Evolutionary conservation across 108 stramenopile genomes (phyloP).

Genomic region (Skeletonema marinoi): DNA sequence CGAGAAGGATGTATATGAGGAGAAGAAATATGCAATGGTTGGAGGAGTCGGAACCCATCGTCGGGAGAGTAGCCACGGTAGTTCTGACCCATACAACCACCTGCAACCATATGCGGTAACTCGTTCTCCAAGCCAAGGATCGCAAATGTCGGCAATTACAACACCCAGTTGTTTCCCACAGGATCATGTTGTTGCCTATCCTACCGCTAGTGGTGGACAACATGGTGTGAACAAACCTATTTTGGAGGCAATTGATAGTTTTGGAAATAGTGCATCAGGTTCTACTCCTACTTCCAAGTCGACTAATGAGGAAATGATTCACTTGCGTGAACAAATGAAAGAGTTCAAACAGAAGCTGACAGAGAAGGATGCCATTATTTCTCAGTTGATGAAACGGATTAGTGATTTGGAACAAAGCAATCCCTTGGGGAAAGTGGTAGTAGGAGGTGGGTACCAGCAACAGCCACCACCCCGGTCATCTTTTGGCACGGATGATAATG

Average conservation of each 20-base stretch:
- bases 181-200: constrained; percentile 1
- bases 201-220: not conserved
- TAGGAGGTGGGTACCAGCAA: not conserved
- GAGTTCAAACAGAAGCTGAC: constrained; percentile 27
- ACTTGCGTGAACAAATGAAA: constrained; percentile 25
- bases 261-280: not conserved
- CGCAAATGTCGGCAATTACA: constrained; percentile 31
- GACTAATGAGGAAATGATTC: constrained; percentile 12
- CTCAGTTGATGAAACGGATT: constrained; percentile 44
- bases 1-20: not conserved
- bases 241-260: not conserved
- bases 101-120: constrained; percentile 17
- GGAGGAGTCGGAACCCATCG: not conserved
- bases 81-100: not conserved
- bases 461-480: not conserved
- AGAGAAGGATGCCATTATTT: constrained; percentile 48
- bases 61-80: not conserved
- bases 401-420: constrained; percentile 24
- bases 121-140: constrained; percentile 28
- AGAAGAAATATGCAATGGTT: not conserved
- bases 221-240: constrained; percentile 24
- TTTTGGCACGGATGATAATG: not conserved
- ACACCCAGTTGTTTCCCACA: constrained; percentile 41
- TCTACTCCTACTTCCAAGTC: not conserved
- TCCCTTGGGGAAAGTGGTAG: not conserved